Evolutionary conservation across 2,329 filamentous ascomycete genomes (phyloP), one percentile per base, ranked within the genome.

Genomic region (Penicillium sp.): DNA sequence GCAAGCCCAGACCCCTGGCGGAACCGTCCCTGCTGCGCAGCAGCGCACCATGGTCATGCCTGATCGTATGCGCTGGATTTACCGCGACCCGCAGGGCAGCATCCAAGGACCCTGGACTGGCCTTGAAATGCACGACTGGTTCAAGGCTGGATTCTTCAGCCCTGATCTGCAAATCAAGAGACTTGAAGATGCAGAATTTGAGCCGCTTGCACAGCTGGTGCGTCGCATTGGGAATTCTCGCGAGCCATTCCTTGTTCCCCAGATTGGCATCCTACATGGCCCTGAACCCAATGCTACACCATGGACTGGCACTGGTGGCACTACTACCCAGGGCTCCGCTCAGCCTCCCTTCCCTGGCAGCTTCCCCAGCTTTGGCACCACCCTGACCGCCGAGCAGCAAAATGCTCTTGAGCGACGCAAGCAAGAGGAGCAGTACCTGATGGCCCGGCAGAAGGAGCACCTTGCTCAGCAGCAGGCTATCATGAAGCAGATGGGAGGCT

Each of bases 91-190:
- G 5, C 91, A 96, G 71, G 92, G 92, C 22, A 89, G 91, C 60
- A 88, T 91, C 6, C 95, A 99, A 71, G 95, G 95, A 0, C 95
- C 95, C 0, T 99, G 95, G 77, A 97, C 92, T 39, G 95, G 95
- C 1, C 79, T 99, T 49, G 95, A 99, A 75, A 99, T 99, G 95
- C 96, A 99, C 66, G 96, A 99, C 68, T 99, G 95, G 95, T 99
- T 98, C 78, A 98, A 98, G 74, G 93, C 93, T 37, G 93, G 93
- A 46, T 99, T 98, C 78, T 99, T 99, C 76, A 96, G 91, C 0
- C 88, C 93, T 0, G 93, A 99, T 67, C 82, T 99, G 21, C 86
- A 96, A 44, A 95, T 99, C 31, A 97, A 96, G 79, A 96, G 96
- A 73, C 82, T 93, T 5, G 95, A 99, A 72, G 95, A 99, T 69